These are phyloP conservation scores for Globisporangium sylvaticum DNA, from an alignment of 352 stramenopile genomes.

Conservation along the genomic window DNA sequence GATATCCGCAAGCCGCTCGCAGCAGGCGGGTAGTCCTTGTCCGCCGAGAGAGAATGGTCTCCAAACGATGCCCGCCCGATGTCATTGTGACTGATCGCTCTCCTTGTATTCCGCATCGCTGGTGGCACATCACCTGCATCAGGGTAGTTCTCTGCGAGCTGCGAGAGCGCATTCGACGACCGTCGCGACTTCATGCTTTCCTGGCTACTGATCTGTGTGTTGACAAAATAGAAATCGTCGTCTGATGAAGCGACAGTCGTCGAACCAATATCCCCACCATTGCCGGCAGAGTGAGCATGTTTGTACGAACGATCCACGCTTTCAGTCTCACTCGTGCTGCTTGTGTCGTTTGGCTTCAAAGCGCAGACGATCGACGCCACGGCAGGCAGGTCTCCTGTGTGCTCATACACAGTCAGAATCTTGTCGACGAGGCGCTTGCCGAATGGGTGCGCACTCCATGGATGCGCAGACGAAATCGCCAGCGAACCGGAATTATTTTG, in stretches of 20 bases:
- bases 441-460: slow-evolving; percentile 80
- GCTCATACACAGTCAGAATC: slow-evolving; percentile 77
- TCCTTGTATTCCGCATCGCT: slow-evolving; percentile 41
- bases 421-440: slow-evolving; percentile 73
- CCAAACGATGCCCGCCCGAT: slow-evolving; percentile 18
- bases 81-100: slow-evolving; percentile 69
- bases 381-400: slow-evolving; percentile 66
- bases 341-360: slow-evolving; percentile 39
- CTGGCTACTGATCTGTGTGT: neutral
- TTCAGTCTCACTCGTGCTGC: neutral
- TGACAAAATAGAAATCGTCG: slow-evolving; percentile 20
- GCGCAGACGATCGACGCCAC: slow-evolving; percentile 78
- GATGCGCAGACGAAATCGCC: slow-evolving; percentile 43
- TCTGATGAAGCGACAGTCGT: slow-evolving; percentile 12
- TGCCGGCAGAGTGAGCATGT: neutral
- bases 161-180: slow-evolving; percentile 37
- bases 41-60: slow-evolving; percentile 16
- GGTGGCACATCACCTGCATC: slow-evolving; percentile 41
- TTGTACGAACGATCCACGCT: neutral
- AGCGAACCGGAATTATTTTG: slow-evolving; percentile 14
- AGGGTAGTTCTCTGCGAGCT: slow-evolving; percentile 14
- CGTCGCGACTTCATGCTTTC: slow-evolving; percentile 17
- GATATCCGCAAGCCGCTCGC: slow-evolving; percentile 18
- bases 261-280: neutral
- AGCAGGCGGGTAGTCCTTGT: slow-evolving; percentile 16